phyloP scores from a whole-genome alignment of 2,329 filamentous ascomycete genomes.

The Decorospora gaudefroyi region DNA sequence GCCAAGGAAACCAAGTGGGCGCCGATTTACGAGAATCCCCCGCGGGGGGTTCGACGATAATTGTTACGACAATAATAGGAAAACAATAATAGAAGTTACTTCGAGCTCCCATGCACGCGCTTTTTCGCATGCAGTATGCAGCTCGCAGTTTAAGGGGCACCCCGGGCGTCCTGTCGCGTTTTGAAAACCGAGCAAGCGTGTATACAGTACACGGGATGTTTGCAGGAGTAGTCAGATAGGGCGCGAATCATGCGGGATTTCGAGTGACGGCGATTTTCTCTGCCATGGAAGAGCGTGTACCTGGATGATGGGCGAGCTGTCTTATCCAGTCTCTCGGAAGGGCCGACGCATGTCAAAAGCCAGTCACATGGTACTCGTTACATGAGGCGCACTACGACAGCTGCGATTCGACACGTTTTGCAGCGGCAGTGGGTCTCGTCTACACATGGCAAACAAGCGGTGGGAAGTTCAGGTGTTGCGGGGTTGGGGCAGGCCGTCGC shows the following conservation, averaged over 20 bases:
- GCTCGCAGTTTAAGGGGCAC: too few species aligned
- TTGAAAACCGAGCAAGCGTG: too few species aligned
- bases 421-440: conserved; percentile 12
- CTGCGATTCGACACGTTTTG: conserved; percentile 14
- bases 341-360: conserved; percentile 8
- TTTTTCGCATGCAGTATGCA: too few species aligned
- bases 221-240: too few species aligned
- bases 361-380: conserved; percentile 7
- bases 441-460: conserved; percentile 17
- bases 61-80: too few species aligned
- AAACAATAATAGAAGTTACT: too few species aligned
- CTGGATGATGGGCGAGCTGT: conserved; percentile 14
- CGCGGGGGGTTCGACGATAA: too few species aligned
- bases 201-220: too few species aligned
- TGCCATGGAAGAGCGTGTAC: conserved; percentile 9
- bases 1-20: conserved; percentile 12
- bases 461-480: conserved; percentile 14
- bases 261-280: too few species aligned
- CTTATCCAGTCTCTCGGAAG: conserved; percentile 14
- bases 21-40: conserved; percentile 4
- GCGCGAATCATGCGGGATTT: too few species aligned
- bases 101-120: too few species aligned
- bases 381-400: conserved; percentile 11
- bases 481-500: conserved; percentile 15
- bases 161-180: too few species aligned